A percentile compares a stretch with the other conserved stretches of the same genome.
Evolutionary conservation across 139 green algal species (phyloP).

Genomic region (Chlamydomonas urium): DNA sequence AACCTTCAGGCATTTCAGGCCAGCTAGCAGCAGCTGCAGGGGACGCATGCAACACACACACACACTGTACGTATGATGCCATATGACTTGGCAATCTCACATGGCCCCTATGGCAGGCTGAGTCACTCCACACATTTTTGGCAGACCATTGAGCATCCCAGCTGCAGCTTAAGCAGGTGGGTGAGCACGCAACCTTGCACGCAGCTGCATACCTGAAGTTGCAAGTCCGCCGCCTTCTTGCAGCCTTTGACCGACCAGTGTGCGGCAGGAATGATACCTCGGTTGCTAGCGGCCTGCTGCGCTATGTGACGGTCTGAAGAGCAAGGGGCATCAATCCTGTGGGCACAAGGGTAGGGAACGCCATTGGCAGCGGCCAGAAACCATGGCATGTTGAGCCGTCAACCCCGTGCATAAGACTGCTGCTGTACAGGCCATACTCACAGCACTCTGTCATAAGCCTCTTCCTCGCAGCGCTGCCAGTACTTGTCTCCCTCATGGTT

Average conservation of each 20-base stretch:
- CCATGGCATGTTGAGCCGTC: no score
- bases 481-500: conserved; percentile 32
- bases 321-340: conserved; percentile 63
- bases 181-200: no score
- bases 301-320: conserved; percentile 56
- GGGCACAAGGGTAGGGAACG: neutral
- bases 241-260: conserved; percentile 50
- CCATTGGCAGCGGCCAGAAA: conserved; percentile 19
- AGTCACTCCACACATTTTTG: no score
- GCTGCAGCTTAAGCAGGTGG: no score
- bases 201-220: conserved; percentile 42
- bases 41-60: neutral
- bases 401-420: no score
- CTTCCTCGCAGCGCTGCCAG: conserved; percentile 36
- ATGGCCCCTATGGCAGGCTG: no score
- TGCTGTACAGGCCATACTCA: no score
- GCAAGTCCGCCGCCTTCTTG: conserved; percentile 36
- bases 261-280: neutral
- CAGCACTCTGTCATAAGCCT: conserved; percentile 54
- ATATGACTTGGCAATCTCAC: no score
- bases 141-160: no score
- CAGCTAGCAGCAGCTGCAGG: conserved; percentile 7
- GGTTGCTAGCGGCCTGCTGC: conserved; percentile 23
- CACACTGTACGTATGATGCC: no score
- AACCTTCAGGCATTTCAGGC: conserved; percentile 38